Evolutionary conservation across 768 basidiomycete species (phyloP), one percentile per base, ranked within the genome.

Genomic region (Tephrocybe sp.): DNA sequence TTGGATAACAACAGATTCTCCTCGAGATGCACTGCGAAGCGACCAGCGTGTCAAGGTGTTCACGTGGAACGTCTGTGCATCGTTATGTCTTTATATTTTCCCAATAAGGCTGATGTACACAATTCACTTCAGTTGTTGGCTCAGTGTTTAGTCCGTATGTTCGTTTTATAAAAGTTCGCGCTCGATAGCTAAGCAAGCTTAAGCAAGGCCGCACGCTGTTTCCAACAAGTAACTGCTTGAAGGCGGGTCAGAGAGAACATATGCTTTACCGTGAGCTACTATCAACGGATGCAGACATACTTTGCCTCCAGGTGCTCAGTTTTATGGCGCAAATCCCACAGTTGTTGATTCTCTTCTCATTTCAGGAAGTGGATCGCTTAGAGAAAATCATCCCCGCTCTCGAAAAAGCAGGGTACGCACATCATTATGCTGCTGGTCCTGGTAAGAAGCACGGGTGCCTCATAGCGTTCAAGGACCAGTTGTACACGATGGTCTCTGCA

Each of bases 391-490:
- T 86, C 18, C 89, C 89, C 1, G 69, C 74, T 18, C 75, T 96
- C 6, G 76, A 86, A 37, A 63, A 71, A 26, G 82, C 82, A 11
- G 81, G 82, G 9, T 94, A 93, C 64, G 66, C 70, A 8, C 68
- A 81, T 61, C 76, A 81, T 42, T 87, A 83, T 65, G 84, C 82
- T 6, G 73, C 80, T 28, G 93, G 91, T 9, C 83, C 78, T 16
- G 68, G 70, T 6, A 98, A 98, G 69, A 80, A 78, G 38, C 94
- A 98, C 55, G 94, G 94, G 1, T 89, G 89, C 63, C 79, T 96
- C 45, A 82, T 97, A 51, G 83, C 87, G 1, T 93, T 82, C 69
- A 83, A 83, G 52, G 69, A 71, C 18, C 63, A 69, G 21, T 54
- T 67, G 13, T 92, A 83, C 61, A 68, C 65, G 22, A 67, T 77